These are phyloP conservation scores for Xylaria bambusicola DNA, from an alignment of 495 filamentous ascomycete species.

Conservation along the genomic window DNA sequence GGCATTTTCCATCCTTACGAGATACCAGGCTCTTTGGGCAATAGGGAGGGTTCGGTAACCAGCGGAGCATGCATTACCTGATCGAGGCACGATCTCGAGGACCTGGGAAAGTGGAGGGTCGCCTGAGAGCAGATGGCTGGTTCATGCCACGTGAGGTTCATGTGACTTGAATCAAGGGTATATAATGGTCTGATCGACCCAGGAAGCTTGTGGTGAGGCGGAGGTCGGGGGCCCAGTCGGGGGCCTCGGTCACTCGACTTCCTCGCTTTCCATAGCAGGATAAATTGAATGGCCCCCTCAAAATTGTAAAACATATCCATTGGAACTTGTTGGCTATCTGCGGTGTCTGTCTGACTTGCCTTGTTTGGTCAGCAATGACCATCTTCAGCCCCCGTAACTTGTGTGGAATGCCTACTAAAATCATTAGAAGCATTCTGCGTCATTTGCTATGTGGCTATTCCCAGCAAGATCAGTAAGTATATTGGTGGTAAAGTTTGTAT, in stretches of 20 bases:
- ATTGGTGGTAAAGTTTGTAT: too few relatives aligned
- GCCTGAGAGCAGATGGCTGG: neutral
- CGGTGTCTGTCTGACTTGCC: too few relatives aligned
- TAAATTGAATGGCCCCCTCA: neutral
- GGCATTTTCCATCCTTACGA: slow-evolving; percentile 20
- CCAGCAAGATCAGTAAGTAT: too few relatives aligned
- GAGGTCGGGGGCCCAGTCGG: neutral
- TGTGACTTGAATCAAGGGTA: neutral
- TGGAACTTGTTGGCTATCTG: too few relatives aligned
- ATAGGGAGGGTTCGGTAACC: slow-evolving; percentile 17
- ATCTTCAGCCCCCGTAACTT: too few relatives aligned
- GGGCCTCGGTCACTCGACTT: slow-evolving; percentile 1
- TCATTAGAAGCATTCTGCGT: too few relatives aligned
- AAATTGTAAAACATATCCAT: neutral
- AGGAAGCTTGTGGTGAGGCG: neutral
- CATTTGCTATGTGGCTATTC: too few relatives aligned
- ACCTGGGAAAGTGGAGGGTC: slow-evolving; percentile 20
- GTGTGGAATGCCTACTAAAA: too few relatives aligned
- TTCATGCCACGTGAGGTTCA: neutral
- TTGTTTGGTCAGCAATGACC: too few relatives aligned
- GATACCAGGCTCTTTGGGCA: slow-evolving; percentile 7
- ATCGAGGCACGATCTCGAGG: slow-evolving; percentile 12
- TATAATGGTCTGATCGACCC: neutral
- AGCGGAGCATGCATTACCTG: slow-evolving; percentile 7
- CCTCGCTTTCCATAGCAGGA: slow-evolving; percentile 13